Base-by-base conservation (phyloP, 2,329 filamentous ascomycete genomes). In the Hymenoscyphus linearis region DNA sequence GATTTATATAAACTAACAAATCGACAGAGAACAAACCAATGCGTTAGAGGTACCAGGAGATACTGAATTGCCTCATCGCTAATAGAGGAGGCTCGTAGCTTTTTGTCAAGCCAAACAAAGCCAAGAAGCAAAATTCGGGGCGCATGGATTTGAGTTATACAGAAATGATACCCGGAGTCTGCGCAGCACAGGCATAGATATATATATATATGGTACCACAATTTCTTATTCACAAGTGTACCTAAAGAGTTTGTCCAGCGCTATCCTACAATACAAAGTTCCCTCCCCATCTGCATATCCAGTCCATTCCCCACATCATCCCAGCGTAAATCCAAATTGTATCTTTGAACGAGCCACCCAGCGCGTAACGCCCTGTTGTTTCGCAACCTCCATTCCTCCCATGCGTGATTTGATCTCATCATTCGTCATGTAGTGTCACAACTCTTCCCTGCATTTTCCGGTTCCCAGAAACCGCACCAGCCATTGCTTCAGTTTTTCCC, bases 11-110 rank as follows among this genome's bases (percentile, higher is more conserved):
- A 31, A 31, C 62, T 65, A 36, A 63, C n/a, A 7, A 3, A 13
- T 47, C 35, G n/a, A 25, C 52, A 74, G 72, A n/a, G 72, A 73
- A 58, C 72, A 74, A 63, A 73, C 71, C 9, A 74, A 73, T 65
- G 67, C 62, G 25, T 22, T 57, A 10, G 50, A 47, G 36, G 22
- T 52, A 58, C 50, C 27, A 52, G 22, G 40, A 10, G 40, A 18
- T 25, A 18, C 18, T 47, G 40, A 47, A 22, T 10, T 2, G 22
- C 40, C n/a, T 47, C 40, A 22, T 47, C 40, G 40, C 40, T 47
- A 47, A 47, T 47, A 18, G 22, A 22, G 14, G 22, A 47, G 12
- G 5, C 40, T 25, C 22, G 40, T 18, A 25, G 22, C 40, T 47
- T 18, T 18, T 25, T 12, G 2, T 3, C 22, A 10, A 22, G 10